phyloP scores from a whole-genome alignment of 2,329 filamentous ascomycete genomes.

The Alternaria panax region DNA sequence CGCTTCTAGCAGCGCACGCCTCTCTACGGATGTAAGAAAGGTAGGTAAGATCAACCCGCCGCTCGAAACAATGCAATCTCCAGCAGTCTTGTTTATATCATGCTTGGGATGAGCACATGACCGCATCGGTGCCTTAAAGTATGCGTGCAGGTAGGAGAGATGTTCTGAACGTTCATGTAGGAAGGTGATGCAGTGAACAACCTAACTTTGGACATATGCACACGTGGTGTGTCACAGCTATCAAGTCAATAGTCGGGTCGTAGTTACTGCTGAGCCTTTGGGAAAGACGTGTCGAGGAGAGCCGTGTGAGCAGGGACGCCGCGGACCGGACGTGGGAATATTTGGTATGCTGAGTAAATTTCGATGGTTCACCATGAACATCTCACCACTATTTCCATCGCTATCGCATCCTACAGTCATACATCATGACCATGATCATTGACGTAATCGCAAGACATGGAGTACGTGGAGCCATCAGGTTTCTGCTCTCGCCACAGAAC shows the following conservation, averaged over 20 bases:
- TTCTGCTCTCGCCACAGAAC: neutral
- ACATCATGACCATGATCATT: neutral
- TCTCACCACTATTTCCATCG: neutral
- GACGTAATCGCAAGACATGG: slow-evolving; percentile 1
- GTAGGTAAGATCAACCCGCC: too few relatives aligned
- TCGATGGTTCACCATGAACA: neutral
- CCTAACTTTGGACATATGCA: neutral
- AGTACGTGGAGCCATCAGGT: neutral
- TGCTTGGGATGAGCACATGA: neutral
- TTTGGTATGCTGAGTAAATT: too few relatives aligned
- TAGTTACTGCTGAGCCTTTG: too few relatives aligned
- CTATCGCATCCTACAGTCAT: neutral
- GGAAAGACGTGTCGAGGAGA: too few relatives aligned
- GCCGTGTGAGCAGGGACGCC: too few relatives aligned
- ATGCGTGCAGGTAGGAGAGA: neutral
- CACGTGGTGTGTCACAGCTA: too few relatives aligned
- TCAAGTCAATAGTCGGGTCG: too few relatives aligned
- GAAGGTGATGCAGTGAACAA: neutral
- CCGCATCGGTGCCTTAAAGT: neutral
- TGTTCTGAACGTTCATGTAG: neutral
- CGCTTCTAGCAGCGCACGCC: neutral
- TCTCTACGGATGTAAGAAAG: neutral
- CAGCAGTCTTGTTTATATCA: neutral
- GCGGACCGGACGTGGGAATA: too few relatives aligned
- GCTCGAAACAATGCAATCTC: neutral